Evolutionary conservation across 2,329 filamentous ascomycete genomes (phyloP), one percentile per base, ranked within the genome.

Genomic region (Calonectria pseudoturangicola): DNA sequence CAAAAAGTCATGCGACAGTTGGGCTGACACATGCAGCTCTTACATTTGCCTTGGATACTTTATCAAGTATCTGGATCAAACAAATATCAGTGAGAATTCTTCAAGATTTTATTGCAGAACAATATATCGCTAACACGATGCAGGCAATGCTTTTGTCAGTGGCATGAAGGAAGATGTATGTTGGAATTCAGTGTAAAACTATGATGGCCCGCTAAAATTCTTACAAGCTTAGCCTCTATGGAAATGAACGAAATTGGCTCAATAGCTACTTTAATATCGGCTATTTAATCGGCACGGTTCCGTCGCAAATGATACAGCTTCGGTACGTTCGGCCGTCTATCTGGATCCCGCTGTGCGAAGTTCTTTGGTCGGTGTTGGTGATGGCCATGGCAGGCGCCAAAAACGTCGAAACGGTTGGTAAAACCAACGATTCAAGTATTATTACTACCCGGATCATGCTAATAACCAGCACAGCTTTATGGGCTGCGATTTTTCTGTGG

Each of bases 11-110:
- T 9, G 21, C 16, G 1, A 5, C 4, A 15, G 10, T 27, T 25
- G 3, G 33, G 18, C n/a, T 68, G 41, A 68, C 47, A 15, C 25
- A 33, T 30, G 15, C 30, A 62, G 66, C 65, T 56, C 63, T 47
- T 8, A 79, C 72, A 48, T 68, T 4, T 68, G 66, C 43, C 70
- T 81, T 1, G 77, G 76, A 12, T 79, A 79, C 43, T 81, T 81
- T 63, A 77, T 81, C 72, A 81, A 81, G 70, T 75, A 80, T 50
- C 74, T 82, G 2, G 81, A 82, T 54, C 81, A 82, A 72, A 80
- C 79, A 54, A 82, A 82, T 62, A 81, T 80, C 73, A 81, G 72
- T 74, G 64, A 15, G 56, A 5, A n/a, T 12, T 48, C 3, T 2
- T n/a, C 2, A 12, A 10, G 54, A 43, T 30, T 13, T 8, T 15